These are phyloP conservation scores for Xylaria venustula DNA, from an alignment of 495 filamentous ascomycete species.

Conservation along the genomic window DNA sequence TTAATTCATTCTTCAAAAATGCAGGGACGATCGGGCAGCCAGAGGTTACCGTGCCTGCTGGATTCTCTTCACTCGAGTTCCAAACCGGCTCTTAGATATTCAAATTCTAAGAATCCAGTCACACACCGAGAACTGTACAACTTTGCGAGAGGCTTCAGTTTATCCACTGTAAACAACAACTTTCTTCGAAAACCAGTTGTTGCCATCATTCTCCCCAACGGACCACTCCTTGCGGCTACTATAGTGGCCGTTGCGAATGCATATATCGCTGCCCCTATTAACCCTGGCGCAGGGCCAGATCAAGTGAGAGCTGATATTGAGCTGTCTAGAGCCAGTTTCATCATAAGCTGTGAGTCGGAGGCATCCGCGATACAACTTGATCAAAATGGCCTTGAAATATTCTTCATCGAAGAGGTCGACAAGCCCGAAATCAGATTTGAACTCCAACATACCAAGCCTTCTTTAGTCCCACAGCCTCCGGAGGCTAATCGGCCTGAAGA, in stretches of 20 bases:
- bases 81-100: neutral
- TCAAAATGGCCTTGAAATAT: slow-evolving; percentile 5
- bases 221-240: slow-evolving; percentile 32
- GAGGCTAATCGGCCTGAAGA: slow-evolving; percentile 23
- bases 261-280: slow-evolving; percentile 35
- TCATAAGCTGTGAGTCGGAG: slow-evolving; percentile 16
- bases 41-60: neutral
- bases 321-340: slow-evolving; percentile 15
- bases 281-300: slow-evolving; percentile 25
- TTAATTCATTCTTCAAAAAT: neutral
- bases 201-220: slow-evolving; percentile 35
- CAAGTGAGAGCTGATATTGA: slow-evolving; percentile 24
- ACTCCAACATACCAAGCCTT: neutral
- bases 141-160: slow-evolving; percentile 4
- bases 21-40: neutral
- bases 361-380: slow-evolving; percentile 10
- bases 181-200: slow-evolving; percentile 28
- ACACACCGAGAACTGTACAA: slow-evolving; percentile 3
- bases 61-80: neutral
- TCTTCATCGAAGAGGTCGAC: slow-evolving; percentile 7
- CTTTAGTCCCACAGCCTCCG: neutral
- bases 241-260: slow-evolving; percentile 28
- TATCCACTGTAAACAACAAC: neutral
- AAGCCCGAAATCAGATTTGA: neutral
- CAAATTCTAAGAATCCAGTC: neutral